Conservation (phyloP, 2,329 filamentous ascomycete genomes). For the Claviceps pazoutovae region DNA sequence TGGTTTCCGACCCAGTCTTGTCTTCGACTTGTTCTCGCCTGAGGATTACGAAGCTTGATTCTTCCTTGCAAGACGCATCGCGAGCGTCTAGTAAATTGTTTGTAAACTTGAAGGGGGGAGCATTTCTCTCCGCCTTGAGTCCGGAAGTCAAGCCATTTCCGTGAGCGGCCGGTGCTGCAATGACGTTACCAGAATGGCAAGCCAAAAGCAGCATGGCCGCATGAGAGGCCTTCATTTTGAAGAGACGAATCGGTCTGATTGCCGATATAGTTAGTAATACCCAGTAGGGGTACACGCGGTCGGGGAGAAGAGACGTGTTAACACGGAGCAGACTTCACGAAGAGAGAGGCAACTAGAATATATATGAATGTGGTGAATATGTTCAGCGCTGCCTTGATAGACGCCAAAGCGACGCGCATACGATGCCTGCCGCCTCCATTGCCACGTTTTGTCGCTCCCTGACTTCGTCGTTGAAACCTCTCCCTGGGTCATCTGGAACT, state of each 20-base stretch:
- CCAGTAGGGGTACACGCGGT: not conserved
- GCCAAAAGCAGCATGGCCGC: conserved; percentile 2
- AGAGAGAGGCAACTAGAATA: not conserved
- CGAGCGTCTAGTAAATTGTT: not conserved
- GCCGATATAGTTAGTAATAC: not conserved
- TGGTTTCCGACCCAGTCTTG: not conserved
- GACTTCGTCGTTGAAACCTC: not conserved
- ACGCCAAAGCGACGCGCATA: not conserved
- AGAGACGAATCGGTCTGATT: not conserved
- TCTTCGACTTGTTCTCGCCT: not conserved
- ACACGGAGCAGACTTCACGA: not conserved
- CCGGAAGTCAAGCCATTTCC: not conserved
- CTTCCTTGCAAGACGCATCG: not conserved
- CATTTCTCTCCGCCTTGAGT: not conserved
- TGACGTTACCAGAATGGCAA: conserved; percentile 1
- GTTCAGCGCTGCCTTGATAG: not conserved
- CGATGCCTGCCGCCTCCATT: not conserved
- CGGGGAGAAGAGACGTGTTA: not conserved
- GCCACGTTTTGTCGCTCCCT: not conserved
- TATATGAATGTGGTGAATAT: not conserved
- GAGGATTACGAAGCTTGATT: not conserved
- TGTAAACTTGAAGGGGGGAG: not conserved
- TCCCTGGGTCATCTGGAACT: not conserved
- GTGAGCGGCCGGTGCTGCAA: not conserved
- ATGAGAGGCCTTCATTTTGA: conserved; percentile 1